phyloP scores from a whole-genome alignment of 73 alveolate genomes.

The Blepharisma stoltei region DNA sequence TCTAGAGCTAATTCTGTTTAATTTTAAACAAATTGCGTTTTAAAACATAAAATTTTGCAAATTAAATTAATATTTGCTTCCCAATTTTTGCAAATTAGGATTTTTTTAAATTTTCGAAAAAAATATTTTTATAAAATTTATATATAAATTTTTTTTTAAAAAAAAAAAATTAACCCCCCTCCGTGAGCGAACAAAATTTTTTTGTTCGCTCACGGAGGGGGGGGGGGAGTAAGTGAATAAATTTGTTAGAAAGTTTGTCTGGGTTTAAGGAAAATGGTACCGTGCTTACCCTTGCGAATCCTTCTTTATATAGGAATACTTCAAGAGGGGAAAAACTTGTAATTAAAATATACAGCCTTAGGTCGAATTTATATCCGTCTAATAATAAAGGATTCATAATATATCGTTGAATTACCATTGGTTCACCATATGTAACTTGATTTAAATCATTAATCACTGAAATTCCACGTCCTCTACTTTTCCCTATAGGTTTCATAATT shows the following conservation, averaged over 20 bases:
- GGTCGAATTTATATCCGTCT: constrained; percentile 96
- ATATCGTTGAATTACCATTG: constrained; percentile 90
- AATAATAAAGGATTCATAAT: constrained; percentile 90
- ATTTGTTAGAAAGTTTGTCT: constrained; percentile 75
- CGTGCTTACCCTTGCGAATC: constrained; percentile 94
- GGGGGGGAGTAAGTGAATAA: no score
- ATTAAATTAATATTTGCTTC: no score
- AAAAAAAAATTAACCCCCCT: no score
- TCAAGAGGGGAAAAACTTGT: constrained; percentile 95
- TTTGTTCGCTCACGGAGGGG: no score
- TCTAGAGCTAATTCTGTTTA: no score
- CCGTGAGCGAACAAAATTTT: no score
- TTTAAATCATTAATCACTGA: constrained; percentile 87
- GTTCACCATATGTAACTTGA: constrained; percentile 91
- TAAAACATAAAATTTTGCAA: no score
- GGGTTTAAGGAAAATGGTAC: constrained; percentile 91
- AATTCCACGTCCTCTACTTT: constrained; percentile 96
- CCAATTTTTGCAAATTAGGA: no score
- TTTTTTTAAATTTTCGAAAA: no score
- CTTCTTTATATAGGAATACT: constrained; percentile 96
- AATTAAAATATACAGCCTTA: constrained; percentile 92
- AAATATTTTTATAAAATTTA: no score
- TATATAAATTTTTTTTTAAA: no score
- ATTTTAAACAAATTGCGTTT: no score
- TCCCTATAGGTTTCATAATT: constrained; percentile 93